phyloP scores from a whole-genome alignment of 1,284 basidiomycete genomes.

The Cutaneotrichosporon spelunceum region DNA sequence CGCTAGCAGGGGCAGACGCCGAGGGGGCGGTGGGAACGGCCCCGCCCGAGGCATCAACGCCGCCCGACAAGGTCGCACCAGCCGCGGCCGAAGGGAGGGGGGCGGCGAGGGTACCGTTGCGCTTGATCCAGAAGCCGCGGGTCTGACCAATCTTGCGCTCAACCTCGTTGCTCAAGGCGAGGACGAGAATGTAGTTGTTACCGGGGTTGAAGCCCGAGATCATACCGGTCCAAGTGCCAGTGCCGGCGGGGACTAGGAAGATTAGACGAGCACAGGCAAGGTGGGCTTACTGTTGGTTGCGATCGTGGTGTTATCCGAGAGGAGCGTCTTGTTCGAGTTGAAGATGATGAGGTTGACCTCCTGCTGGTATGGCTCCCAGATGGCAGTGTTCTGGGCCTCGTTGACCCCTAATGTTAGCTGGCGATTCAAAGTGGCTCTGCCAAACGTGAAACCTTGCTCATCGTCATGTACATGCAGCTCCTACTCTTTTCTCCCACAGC shows the following conservation, averaged over 20 bases:
- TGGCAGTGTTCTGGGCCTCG: conserved; percentile 14
- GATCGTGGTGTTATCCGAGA: conserved; percentile 12
- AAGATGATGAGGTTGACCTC: conserved; percentile 18
- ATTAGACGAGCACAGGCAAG: background rate
- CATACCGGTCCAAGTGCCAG: conserved; percentile 27
- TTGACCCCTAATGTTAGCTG: conserved; percentile 15
- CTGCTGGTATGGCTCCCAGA: conserved; percentile 14
- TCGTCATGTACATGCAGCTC: no score
- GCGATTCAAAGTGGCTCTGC: background rate
- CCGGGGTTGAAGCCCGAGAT: conserved; percentile 25
- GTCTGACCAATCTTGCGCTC: conserved; percentile 21
- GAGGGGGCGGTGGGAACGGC: conserved; percentile 12
- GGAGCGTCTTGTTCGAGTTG: conserved; percentile 18
- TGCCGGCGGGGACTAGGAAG: conserved; percentile 20
- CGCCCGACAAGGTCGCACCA: conserved; percentile 24
- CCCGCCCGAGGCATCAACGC: conserved; percentile 27
- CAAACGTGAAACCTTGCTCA: background rate
- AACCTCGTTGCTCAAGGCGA: conserved; percentile 14
- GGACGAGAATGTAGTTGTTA: conserved; percentile 23
- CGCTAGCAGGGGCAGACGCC: conserved; percentile 9
- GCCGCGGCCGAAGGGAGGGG: conserved; percentile 14
- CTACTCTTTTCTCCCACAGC: no score
- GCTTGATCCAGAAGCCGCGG: conserved; percentile 21
- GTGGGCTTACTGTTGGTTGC: conserved; percentile 11
- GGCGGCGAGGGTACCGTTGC: conserved; percentile 19